phyloP scores from a whole-genome alignment of 257 asterid species.

The Nicotiana otophora region DNA sequence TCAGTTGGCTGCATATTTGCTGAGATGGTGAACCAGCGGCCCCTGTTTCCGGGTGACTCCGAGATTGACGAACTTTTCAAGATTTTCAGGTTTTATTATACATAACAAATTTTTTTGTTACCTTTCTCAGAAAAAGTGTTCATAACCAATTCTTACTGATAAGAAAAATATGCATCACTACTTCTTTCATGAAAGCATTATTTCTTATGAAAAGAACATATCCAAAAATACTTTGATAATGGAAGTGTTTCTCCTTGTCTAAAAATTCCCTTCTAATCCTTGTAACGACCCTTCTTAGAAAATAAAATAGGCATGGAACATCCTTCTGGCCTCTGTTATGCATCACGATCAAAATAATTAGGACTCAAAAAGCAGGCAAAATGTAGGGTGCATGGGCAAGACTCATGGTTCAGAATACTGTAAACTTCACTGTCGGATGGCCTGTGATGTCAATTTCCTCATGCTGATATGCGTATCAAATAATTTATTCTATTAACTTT shows the following conservation, averaged over 20 bases:
- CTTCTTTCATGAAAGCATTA: background rate
- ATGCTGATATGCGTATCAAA: background rate
- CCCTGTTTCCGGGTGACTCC: slow-evolving; percentile 93
- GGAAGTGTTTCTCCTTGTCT: background rate
- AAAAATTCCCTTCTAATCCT: background rate
- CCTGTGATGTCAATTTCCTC: background rate
- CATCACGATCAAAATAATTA: background rate
- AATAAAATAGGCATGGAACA: background rate
- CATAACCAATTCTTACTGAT: background rate
- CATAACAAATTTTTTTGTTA: background rate
- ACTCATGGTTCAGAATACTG: background rate
- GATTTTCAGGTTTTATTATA: slow-evolving; percentile 65
- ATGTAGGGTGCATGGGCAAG: background rate
- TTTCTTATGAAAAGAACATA: background rate
- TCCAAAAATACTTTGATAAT: background rate
- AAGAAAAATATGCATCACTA: background rate
- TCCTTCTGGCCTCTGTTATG: background rate
- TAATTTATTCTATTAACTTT: background rate
- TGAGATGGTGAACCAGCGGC: slow-evolving; percentile 79
- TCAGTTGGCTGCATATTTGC: slow-evolving; percentile 97
- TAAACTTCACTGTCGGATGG: background rate
- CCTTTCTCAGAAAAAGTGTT: too few relatives aligned
- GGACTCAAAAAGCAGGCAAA: background rate
- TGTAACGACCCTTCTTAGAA: background rate
- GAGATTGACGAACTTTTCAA: slow-evolving; percentile 86